Evolutionary conservation across 495 filamentous ascomycete genomes (phyloP).

Genomic region (Aspergillus coremiiformis): DNA sequence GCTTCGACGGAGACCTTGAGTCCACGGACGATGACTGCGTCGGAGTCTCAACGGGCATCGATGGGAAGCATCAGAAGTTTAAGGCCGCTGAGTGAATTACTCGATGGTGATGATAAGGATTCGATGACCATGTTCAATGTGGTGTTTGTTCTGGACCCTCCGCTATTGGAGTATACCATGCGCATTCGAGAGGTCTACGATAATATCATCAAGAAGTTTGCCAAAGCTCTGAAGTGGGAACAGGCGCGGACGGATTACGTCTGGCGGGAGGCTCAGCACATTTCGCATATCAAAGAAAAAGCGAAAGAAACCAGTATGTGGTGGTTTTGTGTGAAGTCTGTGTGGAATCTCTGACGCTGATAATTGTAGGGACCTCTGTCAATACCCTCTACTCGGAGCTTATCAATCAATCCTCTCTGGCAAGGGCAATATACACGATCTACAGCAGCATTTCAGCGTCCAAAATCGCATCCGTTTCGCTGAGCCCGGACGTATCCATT

Average conservation of each 20-base stretch:
- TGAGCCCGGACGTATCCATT: conserved; percentile 54
- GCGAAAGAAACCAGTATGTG: conserved; percentile 64
- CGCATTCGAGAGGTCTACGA: conserved; percentile 74
- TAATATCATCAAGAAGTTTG: conserved; percentile 81
- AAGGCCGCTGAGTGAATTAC: conserved; percentile 25
- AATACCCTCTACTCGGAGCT: conserved; percentile 49
- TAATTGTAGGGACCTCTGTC: conserved; percentile 28
- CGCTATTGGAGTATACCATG: conserved; percentile 64
- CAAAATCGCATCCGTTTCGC: conserved; percentile 66
- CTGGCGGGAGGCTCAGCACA: conserved; percentile 74
- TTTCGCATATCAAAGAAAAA: conserved; percentile 69
- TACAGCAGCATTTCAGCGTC: conserved; percentile 74
- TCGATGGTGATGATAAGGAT: conserved; percentile 49
- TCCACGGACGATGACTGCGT: conserved; percentile 20
- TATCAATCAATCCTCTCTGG: conserved; percentile 68
- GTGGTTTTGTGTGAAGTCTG: not conserved
- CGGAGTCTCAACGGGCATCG: conserved; percentile 31
- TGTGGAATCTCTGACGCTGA: conserved; percentile 7
- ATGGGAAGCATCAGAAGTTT: conserved; percentile 32
- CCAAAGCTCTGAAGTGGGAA: conserved; percentile 82
- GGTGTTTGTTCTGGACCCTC: conserved; percentile 81
- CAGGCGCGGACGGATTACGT: conserved; percentile 84
- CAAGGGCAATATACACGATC: conserved; percentile 71
- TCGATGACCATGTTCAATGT: conserved; percentile 95
- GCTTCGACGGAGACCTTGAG: conserved; percentile 32